These are phyloP conservation scores for Amoeboradix gromovi DNA, from an alignment of 371 early-diverging fungal genomes.

Conservation along the genomic window DNA sequence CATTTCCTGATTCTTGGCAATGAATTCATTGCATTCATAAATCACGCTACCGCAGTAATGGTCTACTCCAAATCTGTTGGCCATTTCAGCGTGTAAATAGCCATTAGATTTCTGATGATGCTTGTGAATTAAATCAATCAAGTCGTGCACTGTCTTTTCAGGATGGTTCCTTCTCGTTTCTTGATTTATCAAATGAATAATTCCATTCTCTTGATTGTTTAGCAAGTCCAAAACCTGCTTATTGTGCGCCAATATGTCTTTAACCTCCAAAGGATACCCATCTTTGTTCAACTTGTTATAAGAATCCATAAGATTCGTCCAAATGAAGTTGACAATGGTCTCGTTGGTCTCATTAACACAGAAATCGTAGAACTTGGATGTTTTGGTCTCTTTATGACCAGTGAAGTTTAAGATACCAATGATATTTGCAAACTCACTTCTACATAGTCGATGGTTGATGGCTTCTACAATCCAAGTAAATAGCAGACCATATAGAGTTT, in stretches of 20 bases:
- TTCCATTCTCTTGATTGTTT: neutral
- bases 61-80: constrained; percentile 33
- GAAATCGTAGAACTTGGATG: neutral
- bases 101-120: neutral
- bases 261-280: neutral
- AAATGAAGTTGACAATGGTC: neutral
- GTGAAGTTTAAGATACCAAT: constrained; percentile 40
- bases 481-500: constrained; percentile 37
- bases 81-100: neutral
- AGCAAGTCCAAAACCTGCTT: neutral
- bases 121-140: neutral
- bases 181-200: neutral
- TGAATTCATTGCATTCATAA: constrained; percentile 37
- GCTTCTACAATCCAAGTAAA: constrained; percentile 57
- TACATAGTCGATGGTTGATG: constrained; percentile 37
- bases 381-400: constrained; percentile 20
- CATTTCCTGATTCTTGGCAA: constrained; percentile 37
- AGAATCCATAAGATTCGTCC: neutral
- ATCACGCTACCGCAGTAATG: constrained; percentile 42
- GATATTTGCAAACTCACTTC: constrained; percentile 28
- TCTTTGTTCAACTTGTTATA: neutral
- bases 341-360: neutral
- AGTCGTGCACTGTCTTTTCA: neutral
- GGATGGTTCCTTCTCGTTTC: neutral
- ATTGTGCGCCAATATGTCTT: neutral